These are phyloP conservation scores for Aureobasidium zeae DNA, from an alignment of 2,329 filamentous ascomycete species.

Conservation along the genomic window DNA sequence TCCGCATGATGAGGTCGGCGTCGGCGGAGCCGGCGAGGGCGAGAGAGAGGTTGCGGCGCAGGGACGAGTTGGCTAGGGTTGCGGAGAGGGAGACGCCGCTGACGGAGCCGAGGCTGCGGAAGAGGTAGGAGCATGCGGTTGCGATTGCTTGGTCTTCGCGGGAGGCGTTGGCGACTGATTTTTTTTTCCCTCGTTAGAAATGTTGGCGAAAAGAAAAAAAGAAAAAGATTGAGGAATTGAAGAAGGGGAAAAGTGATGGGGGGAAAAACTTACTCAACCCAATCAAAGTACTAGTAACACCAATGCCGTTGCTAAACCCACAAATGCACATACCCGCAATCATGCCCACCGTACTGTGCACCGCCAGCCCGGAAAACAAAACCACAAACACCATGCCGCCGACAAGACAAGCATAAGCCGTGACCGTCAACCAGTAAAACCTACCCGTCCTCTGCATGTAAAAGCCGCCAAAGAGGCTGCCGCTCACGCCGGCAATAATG, in stretches of 20 bases:
- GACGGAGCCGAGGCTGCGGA: constrained; percentile 61
- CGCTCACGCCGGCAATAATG: constrained; percentile 52
- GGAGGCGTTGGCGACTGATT: constrained; percentile 55
- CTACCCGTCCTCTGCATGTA: constrained; percentile 61
- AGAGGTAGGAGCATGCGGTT: constrained; percentile 65
- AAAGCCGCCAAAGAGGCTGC: constrained; percentile 55
- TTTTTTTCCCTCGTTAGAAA: not conserved
- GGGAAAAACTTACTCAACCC: constrained; percentile 42
- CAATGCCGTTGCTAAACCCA: constrained; percentile 48
- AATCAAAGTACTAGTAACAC: constrained; percentile 63
- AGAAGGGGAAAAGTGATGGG: not conserved
- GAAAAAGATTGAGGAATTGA: too few species aligned
- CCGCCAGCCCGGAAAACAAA: constrained; percentile 47
- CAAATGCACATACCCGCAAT: constrained; percentile 49
- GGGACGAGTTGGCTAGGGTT: constrained; percentile 60
- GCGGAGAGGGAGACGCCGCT: constrained; percentile 60
- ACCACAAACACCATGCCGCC: constrained; percentile 48
- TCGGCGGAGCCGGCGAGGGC: constrained; percentile 49
- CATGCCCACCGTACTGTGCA: constrained; percentile 43
- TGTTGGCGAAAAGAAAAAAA: not conserved
- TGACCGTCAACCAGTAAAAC: constrained; percentile 60
- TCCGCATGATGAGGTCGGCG: constrained; percentile 56
- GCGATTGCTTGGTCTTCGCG: constrained; percentile 62
- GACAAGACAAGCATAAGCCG: constrained; percentile 45
- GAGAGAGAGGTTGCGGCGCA: constrained; percentile 48